These are phyloP conservation scores for Colletotrichum sp. DNA, from an alignment of 2,329 filamentous ascomycete species.

Conservation along the genomic window DNA sequence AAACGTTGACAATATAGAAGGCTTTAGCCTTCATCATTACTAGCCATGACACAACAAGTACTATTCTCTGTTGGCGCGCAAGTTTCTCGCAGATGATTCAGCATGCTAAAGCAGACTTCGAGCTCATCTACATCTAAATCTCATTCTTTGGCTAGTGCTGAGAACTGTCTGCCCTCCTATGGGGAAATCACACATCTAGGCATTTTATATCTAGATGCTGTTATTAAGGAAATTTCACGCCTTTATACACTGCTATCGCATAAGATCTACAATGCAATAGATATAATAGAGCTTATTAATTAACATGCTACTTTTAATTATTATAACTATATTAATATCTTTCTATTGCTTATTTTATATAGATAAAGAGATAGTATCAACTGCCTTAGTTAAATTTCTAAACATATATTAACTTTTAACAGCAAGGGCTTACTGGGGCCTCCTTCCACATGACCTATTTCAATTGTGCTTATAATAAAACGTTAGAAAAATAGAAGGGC, in stretches of 20 bases:
- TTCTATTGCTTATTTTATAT: too few species aligned
- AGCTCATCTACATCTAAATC: not conserved
- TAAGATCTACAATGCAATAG: conserved; percentile 31
- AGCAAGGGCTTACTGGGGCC: not conserved
- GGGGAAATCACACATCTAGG: conserved; percentile 21
- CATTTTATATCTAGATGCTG: conserved; percentile 40
- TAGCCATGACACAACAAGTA: conserved; percentile 32
- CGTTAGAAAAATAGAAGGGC: not conserved
- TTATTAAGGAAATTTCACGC: conserved; percentile 39
- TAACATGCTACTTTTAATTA: too few species aligned
- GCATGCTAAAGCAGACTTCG: not conserved
- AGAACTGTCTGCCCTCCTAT: not conserved
- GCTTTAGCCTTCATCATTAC: not conserved
- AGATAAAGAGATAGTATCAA: too few species aligned
- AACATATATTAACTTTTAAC: not conserved
- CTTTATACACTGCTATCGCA: conserved; percentile 29
- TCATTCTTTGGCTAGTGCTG: conserved; percentile 6
- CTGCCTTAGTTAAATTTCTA: too few species aligned
- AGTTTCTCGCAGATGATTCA: not conserved
- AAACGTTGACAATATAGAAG: not conserved
- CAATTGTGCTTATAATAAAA: not conserved
- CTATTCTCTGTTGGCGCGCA: conserved; percentile 30
- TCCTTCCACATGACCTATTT: not conserved
- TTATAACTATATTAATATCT: too few species aligned
- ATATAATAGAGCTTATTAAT: not conserved